Evolutionary conservation across 495 filamentous ascomycete species (phyloP).

Genomic region (Trichodelitschia bisporula): DNA sequence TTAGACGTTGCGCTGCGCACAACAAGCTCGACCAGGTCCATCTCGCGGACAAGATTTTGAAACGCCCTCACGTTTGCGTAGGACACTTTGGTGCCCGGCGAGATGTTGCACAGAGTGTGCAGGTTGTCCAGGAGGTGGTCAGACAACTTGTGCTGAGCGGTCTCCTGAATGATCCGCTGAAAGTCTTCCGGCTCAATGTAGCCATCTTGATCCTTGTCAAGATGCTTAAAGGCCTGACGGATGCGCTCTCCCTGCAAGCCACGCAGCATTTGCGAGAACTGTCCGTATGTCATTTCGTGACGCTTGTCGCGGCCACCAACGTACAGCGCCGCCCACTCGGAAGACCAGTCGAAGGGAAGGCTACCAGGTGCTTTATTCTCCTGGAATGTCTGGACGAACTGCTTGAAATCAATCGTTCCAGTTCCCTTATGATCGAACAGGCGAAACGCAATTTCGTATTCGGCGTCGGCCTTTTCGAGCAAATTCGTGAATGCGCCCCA

Average conservation of each 20-base stretch:
- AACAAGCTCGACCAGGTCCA: constrained; percentile 89
- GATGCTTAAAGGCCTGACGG: constrained; percentile 74
- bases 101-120: constrained; percentile 86
- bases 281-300: constrained; percentile 80
- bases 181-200: constrained; percentile 93
- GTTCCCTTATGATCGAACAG: constrained; percentile 70
- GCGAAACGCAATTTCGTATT: constrained; percentile 96
- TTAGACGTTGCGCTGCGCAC: constrained; percentile 66
- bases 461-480: constrained; percentile 79
- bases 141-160: constrained; percentile 86
- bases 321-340: constrained; percentile 91
- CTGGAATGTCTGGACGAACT: constrained; percentile 59
- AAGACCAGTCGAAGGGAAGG: constrained; percentile 92
- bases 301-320: constrained; percentile 60
- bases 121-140: constrained; percentile 90
- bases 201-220: constrained; percentile 88
- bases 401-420: constrained; percentile 65
- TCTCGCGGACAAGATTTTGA: constrained; percentile 87
- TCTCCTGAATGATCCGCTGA: constrained; percentile 83
- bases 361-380: constrained; percentile 53
- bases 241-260: constrained; percentile 89
- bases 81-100: constrained; percentile 72
- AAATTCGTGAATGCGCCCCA: constrained; percentile 89
- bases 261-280: constrained; percentile 95
- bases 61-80: constrained; percentile 95